A percentile compares a stretch with the other conserved stretches of the same genome.
phyloP scores from a whole-genome alignment of 2,329 filamentous ascomycete species.

The Aspergillus flavus region DNA sequence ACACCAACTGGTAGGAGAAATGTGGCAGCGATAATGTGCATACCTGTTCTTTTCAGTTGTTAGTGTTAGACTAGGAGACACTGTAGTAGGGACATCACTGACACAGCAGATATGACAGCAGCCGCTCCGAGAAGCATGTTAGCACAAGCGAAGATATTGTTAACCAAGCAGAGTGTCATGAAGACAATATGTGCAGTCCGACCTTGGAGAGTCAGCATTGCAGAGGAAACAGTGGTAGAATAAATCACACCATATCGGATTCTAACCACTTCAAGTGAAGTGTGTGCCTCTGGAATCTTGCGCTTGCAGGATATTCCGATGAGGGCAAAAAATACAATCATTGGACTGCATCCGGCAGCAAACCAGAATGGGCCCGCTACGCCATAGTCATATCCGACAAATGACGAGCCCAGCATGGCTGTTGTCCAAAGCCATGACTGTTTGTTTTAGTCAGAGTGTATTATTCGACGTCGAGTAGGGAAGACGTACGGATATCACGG shows the following conservation, averaged over 20 bases:
- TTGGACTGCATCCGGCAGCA: slow-evolving; percentile 57
- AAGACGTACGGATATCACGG: slow-evolving; percentile 51
- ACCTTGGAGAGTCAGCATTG: slow-evolving; percentile 25
- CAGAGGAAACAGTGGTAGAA: not conserved
- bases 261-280: slow-evolving; percentile 56
- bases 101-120: slow-evolving; percentile 46
- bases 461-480: no score
- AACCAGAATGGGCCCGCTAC: slow-evolving; percentile 62
- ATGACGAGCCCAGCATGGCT: slow-evolving; percentile 52
- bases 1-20: slow-evolving; percentile 49
- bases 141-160: slow-evolving; percentile 57
- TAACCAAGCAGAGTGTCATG: slow-evolving; percentile 56
- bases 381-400: slow-evolving; percentile 59
- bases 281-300: slow-evolving; percentile 58
- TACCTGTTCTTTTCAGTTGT: slow-evolving; percentile 44
- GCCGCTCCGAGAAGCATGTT: slow-evolving; percentile 56
- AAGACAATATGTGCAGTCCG: slow-evolving; percentile 53
- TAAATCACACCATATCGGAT: slow-evolving; percentile 50
- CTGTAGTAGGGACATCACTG: slow-evolving; percentile 2
- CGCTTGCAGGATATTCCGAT: slow-evolving; percentile 56
- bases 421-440: slow-evolving; percentile 59
- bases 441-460: no score
- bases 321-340: slow-evolving; percentile 59
- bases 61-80: not conserved
- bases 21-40: slow-evolving; percentile 54